Percentiles rank a stretch among this genome's conserved stretches.
Evolutionary conservation across 805 yeast genomes (phyloP).

Genomic region (Kurtzmaniella cleridarum): DNA sequence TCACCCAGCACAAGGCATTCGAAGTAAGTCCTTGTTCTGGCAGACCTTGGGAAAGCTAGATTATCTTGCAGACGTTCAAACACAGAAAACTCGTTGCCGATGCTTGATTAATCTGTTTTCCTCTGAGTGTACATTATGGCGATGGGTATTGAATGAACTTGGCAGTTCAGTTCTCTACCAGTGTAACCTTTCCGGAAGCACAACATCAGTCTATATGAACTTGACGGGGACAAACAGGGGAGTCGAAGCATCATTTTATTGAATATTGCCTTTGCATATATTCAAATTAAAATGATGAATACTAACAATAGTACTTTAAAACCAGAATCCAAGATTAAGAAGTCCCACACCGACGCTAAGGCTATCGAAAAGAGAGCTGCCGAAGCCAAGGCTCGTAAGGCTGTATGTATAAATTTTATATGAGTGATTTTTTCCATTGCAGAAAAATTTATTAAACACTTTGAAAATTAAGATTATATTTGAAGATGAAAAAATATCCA

Average conservation of each 20-base stretch:
- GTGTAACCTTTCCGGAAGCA: constrained; percentile 19
- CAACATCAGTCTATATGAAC: constrained; percentile 10
- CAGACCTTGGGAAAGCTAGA: constrained; percentile 34
- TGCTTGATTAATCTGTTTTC: constrained; percentile 42
- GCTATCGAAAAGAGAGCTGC: constrained; percentile 73
- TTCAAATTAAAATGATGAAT: not conserved
- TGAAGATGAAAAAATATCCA: constrained; percentile 43
- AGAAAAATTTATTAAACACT: not conserved
- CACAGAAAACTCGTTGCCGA: constrained; percentile 27
- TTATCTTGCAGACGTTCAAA: constrained; percentile 34
- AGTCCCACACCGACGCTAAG: constrained; percentile 74
- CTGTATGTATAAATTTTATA: constrained; percentile 54
- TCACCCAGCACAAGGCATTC: too few species aligned
- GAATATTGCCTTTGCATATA: not conserved
- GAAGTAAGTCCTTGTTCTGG: too few species aligned
- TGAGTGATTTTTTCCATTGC: not conserved
- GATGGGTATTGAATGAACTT: constrained; percentile 32
- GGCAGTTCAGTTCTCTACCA: constrained; percentile 34
- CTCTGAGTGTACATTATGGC: constrained; percentile 26
- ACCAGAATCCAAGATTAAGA: constrained; percentile 87
- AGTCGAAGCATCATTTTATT: not conserved
- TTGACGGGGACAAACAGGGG: not conserved
- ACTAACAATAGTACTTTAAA: constrained; percentile 39
- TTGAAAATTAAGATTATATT: constrained; percentile 13
- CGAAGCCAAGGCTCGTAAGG: constrained; percentile 71